Evolutionary conservation across 2,329 filamentous ascomycete genomes (phyloP), one percentile per base, ranked within the genome.

Genomic region (Talaromyces albobiverticillius): DNA sequence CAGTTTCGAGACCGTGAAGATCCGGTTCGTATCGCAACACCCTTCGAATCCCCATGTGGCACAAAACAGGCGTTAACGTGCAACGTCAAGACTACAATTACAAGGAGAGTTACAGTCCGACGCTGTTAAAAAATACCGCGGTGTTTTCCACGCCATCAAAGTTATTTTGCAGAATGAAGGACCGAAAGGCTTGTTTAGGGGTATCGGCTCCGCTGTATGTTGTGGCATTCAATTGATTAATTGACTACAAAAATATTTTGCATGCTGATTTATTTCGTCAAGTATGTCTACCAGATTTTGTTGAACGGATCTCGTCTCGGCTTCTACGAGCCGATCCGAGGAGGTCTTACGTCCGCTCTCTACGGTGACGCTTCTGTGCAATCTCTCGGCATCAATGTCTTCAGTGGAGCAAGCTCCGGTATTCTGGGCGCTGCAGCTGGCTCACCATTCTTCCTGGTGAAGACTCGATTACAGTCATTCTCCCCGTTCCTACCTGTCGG

Each of bases 1-100:
- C 75, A 92, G 92, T 54, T 97, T 97, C 77, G 94, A 99, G 76
- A 97, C 93, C 11, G 91, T 99, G 71, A 99, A 99, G 83, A 97
- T 97, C 70, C 89, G 92, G 88, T 92, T 79, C 69, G 80, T 68
- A 57, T 47, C 29, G 18, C 32, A 53, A 16, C 55, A 25, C 31
- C 34, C 14, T 32, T 29, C 3, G 7, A 34, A 26, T 29, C 23
- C 32, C 22, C 8, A 50, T 41, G 32, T 45, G n/a, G 40, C 20
- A 29, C 32, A 38, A 41, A 25, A 18, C 18, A 42, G 34, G 38
- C 36, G 48, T 48, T 55, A n/a, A 23, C 14, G 16, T 34, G 56
- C 42, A 7, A 41, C 47, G 1, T 18, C 20, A 70, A 92, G 90
- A 66, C 85, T 99, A 82, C 94, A 99, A 77, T 75, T 99, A 53